Evolutionary conservation across 2,329 filamentous ascomycete species (phyloP).

Genomic region (Colletotrichum spinosum): DNA sequence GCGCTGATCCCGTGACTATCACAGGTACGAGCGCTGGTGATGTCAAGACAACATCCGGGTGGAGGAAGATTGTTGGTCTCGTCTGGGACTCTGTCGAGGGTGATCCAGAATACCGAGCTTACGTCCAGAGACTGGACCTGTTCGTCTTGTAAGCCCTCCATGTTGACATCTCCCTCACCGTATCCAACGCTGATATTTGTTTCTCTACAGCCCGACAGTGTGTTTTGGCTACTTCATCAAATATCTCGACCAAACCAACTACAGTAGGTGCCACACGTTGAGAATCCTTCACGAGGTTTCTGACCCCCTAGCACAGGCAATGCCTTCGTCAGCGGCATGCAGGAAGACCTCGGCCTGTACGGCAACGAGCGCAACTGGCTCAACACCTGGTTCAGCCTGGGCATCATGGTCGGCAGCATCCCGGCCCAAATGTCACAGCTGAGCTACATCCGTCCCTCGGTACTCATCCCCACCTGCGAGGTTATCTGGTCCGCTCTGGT

Average conservation of each 20-base stretch:
- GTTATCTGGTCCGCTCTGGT: conserved; percentile 40
- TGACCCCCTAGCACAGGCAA: conserved; percentile 37
- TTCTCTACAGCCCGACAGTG: conserved; percentile 1
- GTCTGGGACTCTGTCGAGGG: conserved; percentile 28
- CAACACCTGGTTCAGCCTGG: conserved; percentile 40
- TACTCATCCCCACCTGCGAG: conserved; percentile 44
- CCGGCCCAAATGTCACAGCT: conserved; percentile 43
- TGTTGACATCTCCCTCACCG: not conserved
- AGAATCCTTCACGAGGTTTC: not conserved
- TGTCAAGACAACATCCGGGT: not conserved
- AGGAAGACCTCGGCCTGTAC: conserved; percentile 41
- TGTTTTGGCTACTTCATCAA: conserved; percentile 36
- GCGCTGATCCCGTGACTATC: not conserved
- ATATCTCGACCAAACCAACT: conserved; percentile 46
- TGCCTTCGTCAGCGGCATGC: conserved; percentile 44
- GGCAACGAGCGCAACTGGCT: conserved; percentile 43
- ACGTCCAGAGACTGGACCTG: conserved; percentile 21
- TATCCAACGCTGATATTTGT: not conserved
- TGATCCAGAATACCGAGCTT: conserved; percentile 24
- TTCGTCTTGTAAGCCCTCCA: conserved; percentile 17
- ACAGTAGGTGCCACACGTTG: conserved; percentile 35
- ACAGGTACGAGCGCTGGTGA: not conserved
- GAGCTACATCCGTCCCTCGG: conserved; percentile 42
- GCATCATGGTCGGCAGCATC: conserved; percentile 42
- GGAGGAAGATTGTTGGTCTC: conserved; percentile 16